These are phyloP conservation scores for Cytospora chrysosperma DNA, from an alignment of 2,329 filamentous ascomycete genomes.

Conservation along the genomic window DNA sequence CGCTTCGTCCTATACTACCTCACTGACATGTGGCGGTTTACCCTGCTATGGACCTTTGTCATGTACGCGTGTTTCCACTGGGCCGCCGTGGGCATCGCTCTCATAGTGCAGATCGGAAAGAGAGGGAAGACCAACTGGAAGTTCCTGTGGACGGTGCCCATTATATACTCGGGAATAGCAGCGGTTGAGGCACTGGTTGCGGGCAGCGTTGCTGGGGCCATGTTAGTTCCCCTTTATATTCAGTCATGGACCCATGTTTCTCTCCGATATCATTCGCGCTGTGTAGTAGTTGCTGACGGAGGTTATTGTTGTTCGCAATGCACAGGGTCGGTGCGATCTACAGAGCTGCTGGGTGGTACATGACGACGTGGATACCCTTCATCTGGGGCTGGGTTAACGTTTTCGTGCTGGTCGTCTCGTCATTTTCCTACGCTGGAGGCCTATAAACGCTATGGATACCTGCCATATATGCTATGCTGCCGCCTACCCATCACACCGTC, in stretches of 20 bases:
- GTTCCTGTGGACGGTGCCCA: constrained; percentile 68
- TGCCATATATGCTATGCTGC: neutral
- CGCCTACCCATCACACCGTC: constrained; percentile 2
- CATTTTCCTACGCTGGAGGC: constrained; percentile 89
- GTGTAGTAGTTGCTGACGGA: neutral
- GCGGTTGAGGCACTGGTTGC: constrained; percentile 75
- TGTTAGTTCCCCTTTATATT: constrained; percentile 55
- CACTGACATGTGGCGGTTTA: constrained; percentile 82
- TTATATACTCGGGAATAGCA: constrained; percentile 69
- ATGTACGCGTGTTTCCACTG: constrained; percentile 75
- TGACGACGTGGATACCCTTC: constrained; percentile 94
- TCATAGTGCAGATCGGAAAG: constrained; percentile 66
- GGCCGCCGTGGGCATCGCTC: constrained; percentile 67
- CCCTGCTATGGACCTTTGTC: constrained; percentile 80
- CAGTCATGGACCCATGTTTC: neutral
- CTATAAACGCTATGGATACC: constrained; percentile 51
- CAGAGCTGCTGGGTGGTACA: constrained; percentile 76
- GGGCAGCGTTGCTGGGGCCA: constrained; percentile 75
- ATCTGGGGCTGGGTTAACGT: constrained; percentile 86
- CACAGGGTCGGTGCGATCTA: constrained; percentile 77
- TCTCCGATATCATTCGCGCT: too few species aligned
- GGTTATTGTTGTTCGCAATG: constrained; percentile 16
- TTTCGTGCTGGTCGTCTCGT: constrained; percentile 77
- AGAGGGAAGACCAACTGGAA: constrained; percentile 50
- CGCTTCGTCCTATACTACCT: constrained; percentile 69